Evolutionary conservation across 495 filamentous ascomycete genomes (phyloP).

Genomic region (Pseudoneurospora amorphoporcata): DNA sequence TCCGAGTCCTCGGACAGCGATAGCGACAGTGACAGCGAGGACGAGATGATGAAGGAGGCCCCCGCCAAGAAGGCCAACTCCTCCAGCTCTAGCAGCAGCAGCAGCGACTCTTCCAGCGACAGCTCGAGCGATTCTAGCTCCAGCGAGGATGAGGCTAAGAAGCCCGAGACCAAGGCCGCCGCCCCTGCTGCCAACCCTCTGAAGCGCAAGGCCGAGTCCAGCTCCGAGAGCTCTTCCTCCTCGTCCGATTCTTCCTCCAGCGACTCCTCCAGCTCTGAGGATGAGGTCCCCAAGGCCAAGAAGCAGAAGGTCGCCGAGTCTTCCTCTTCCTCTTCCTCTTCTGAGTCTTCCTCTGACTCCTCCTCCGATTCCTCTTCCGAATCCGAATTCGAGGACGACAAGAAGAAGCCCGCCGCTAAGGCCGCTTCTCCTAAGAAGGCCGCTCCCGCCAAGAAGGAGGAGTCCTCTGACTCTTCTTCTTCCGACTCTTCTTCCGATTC

Average conservation of each 20-base stretch:
- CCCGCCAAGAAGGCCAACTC: slow-evolving; percentile 23
- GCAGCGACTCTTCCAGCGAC: slow-evolving; percentile 36
- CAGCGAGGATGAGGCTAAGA: slow-evolving; percentile 50
- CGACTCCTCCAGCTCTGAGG: slow-evolving; percentile 8
- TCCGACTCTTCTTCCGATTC: slow-evolving; percentile 35
- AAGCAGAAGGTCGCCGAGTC: slow-evolving; percentile 20
- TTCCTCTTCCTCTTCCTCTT: slow-evolving; percentile 19
- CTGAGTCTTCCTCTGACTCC: slow-evolving; percentile 15
- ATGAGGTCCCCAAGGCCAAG: slow-evolving; percentile 17
- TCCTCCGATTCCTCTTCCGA: slow-evolving; percentile 29
- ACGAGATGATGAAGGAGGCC: slow-evolving; percentile 45
- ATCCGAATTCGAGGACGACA: slow-evolving; percentile 35
- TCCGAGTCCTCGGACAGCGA: slow-evolving; percentile 31
- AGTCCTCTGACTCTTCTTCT: slow-evolving; percentile 15
- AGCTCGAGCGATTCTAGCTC: slow-evolving; percentile 51
- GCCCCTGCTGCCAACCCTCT: slow-evolving; percentile 26
- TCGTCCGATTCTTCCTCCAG: slow-evolving; percentile 26
- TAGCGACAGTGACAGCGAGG: slow-evolving; percentile 49
- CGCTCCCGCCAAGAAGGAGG: slow-evolving; percentile 20
- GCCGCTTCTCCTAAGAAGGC: slow-evolving; percentile 12
- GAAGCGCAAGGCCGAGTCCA: slow-evolving; percentile 57
- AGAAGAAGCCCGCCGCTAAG: slow-evolving; percentile 9
- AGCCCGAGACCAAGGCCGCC: slow-evolving; percentile 31
- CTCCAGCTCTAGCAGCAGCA: slow-evolving; percentile 29
- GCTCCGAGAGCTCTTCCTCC: slow-evolving; percentile 32